These are phyloP conservation scores for Fusarium miscanthi DNA, from an alignment of 2,329 filamentous ascomycete genomes.

Conservation along the genomic window DNA sequence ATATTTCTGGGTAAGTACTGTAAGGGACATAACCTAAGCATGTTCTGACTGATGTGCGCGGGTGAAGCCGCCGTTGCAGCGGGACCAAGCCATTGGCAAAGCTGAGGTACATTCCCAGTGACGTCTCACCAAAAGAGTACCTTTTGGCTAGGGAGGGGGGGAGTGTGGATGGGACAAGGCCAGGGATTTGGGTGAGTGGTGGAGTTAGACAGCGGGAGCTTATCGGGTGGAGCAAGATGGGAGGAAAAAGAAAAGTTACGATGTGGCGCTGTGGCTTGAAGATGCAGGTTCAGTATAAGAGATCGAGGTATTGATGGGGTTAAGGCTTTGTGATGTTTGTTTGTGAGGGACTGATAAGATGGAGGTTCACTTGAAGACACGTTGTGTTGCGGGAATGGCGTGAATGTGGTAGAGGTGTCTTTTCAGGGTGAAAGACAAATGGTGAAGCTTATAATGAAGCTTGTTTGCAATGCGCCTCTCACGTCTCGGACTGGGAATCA, in stretches of 20 bases:
- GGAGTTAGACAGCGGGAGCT: constrained; percentile 35
- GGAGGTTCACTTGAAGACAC: neutral
- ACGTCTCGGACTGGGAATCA: neutral
- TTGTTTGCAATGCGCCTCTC: neutral
- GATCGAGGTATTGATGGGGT: too few species aligned
- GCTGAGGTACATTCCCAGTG: constrained; percentile 2
- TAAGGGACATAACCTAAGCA: constrained; percentile 13
- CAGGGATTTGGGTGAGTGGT: constrained; percentile 28
- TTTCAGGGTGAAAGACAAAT: neutral
- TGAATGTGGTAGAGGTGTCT: neutral
- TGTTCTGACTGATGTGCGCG: constrained; percentile 33
- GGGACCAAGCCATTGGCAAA: constrained; percentile 6
- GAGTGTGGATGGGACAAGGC: constrained; percentile 22
- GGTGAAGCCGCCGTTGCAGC: constrained; percentile 43
- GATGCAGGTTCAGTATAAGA: neutral
- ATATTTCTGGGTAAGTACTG: constrained; percentile 18
- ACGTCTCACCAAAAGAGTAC: constrained; percentile 2
- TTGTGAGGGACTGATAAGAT: neutral
- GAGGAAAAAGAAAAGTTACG: neutral
- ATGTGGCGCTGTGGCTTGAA: constrained; percentile 30
- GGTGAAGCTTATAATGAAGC: neutral
- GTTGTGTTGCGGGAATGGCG: neutral
- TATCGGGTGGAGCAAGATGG: constrained; percentile 21
- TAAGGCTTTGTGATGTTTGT: neutral
- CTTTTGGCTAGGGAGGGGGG: constrained; percentile 10